Base-by-base conservation (phyloP, 495 filamentous ascomycete species). In the Achaetomiella virescens region DNA sequence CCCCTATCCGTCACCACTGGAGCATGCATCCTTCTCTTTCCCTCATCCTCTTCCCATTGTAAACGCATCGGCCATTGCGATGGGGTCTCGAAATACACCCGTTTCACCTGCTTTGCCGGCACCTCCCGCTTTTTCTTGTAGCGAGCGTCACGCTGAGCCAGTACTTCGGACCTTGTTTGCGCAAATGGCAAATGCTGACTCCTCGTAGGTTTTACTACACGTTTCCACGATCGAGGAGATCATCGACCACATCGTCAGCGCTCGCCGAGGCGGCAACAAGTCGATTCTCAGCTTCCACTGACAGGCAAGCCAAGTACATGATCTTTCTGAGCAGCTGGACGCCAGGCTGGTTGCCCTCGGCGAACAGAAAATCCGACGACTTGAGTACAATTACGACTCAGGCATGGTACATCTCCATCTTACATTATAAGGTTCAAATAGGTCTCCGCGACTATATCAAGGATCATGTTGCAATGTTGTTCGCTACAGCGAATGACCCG, bases 311-410 rank as follows among this genome's bases (percentile, higher is more conserved):
- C 15, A 35, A 14, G 40, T 47, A 2, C 20, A 31, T 17, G 15
- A 46, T 35, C 31, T 58, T 29, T 25, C 21, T 38, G 48, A 36
- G 18, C 14, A 35, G 6, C 36, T 58, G 22, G 43, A 58, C 42
- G 33, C 27, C 37, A 27, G 35, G 36, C 55, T 58, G 22, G 15
- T 47, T n/a, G 47, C 45, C 27, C 38, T 45, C 22, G 55, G 38
- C 55, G 3, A 45, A 44, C 38, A 5, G 8, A 49, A 50, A 29
- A 52, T 52, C 47, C 38, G 31, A 4, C 55, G 54, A 10, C 46
- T 51, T 17, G 55, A 57, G 24, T 57, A 57, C 55, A 47, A 57
- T 25, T 57, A 57, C 40, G 22, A 51, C 27, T 57, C 47, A 20
- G 25, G 35, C 10, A 51, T 20, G 18, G 55, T 48, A 25, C 45